Evolutionary conservation across 2,329 filamentous ascomycete genomes (phyloP), one percentile per base, ranked within the genome.

Genomic region (Sporothrix variecibatus): DNA sequence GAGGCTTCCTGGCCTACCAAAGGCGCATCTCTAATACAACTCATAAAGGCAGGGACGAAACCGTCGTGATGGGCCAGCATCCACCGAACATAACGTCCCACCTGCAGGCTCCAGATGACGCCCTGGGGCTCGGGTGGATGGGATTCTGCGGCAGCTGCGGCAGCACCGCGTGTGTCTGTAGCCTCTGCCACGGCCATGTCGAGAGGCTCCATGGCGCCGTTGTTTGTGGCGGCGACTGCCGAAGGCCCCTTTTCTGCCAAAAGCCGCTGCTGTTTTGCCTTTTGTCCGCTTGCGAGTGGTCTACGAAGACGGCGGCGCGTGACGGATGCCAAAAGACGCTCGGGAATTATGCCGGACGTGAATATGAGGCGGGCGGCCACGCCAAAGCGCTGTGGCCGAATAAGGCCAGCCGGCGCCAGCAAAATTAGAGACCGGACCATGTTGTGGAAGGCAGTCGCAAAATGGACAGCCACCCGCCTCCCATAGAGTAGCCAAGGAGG

Each of bases 401-500:
- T 89, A 62, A 97, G 85, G 0, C 95, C 95, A 0, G 91, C 87
- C 0, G 95, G 94, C 0, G 94, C 94, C 58, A 98, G 87, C 6
- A 97, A 87, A 12, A 96, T 86, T 28, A 98, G 85, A 11, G 87
- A 89, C 15, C 87, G 86, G 17, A 97, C 86, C 73, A 95, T 84
- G 67, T 88, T 80, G 0, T 93, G 92, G 79, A 95, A 94, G 74
- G 90, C 87, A 11, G 89, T 89, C 7, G 93, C 89, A 80, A 97
- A 95, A 75, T 91, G 89, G 6, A 91, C 89, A 4, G 91, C 90
- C 73, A 97, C 91, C 92, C 93, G 65, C 94, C 94, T 74, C 94
- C 94, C 0, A 97, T 87, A 0, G 92, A 95, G 82, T 96, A 97
- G 12, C 94, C 94, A 15, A 95, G 83, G 26, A 97, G 82, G 67